Conservation (phyloP, 345 rosid genomes). For the Brassica juncea region DNA sequence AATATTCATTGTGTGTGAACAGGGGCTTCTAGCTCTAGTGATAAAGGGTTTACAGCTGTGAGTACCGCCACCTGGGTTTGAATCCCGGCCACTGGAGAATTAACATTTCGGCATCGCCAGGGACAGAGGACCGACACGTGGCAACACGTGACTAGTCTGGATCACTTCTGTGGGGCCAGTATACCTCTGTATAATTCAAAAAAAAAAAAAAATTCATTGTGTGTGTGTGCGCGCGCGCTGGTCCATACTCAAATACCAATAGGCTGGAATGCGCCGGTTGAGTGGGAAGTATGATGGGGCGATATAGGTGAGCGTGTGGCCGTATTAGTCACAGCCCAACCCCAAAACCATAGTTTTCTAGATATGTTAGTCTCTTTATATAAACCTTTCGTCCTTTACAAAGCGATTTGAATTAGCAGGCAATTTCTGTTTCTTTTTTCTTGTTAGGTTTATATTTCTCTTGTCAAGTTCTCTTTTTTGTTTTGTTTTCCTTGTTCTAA, state of each 20-base stretch:
- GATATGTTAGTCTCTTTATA: neutral
- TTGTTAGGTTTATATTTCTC: neutral
- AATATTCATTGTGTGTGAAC: too few species aligned
- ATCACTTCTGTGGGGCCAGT: too few species aligned
- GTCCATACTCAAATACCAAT: neutral
- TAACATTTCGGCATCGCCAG: too few species aligned
- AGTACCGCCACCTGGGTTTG: too few species aligned
- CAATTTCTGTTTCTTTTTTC: too few species aligned
- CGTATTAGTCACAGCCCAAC: neutral
- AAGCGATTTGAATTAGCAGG: neutral
- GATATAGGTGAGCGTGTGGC: neutral
- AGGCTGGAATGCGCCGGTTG: neutral
- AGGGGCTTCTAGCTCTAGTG: too few species aligned
- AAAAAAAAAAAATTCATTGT: too few species aligned
- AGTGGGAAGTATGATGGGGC: conserved; percentile 1
- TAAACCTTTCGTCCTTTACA: neutral
- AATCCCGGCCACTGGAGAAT: too few species aligned
- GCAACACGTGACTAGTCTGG: too few species aligned
- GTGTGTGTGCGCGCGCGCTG: neutral
- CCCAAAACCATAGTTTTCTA: neutral
- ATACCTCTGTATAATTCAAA: too few species aligned
- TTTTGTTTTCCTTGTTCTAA: neutral
- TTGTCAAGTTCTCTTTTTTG: neutral
- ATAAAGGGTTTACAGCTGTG: too few species aligned
- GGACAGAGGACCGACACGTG: too few species aligned